Conservation (phyloP, 2,329 filamentous ascomycete species). For the Neonectria punicea region DNA sequence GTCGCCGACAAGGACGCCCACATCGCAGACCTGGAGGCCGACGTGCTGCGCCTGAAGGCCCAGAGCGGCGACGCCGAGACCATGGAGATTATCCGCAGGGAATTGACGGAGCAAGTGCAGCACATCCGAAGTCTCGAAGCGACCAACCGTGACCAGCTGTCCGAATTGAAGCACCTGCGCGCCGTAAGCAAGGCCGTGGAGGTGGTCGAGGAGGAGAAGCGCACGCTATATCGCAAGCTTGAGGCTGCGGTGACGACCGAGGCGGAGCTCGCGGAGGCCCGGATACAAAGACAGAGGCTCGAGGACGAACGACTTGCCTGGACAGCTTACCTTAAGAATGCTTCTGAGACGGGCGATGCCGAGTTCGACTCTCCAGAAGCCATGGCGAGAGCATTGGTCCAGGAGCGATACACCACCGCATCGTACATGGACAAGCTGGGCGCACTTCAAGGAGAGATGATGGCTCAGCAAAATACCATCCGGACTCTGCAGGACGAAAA, state of each 20-base stretch:
- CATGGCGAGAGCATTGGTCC: conserved; percentile 83
- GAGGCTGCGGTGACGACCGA: conserved; percentile 79
- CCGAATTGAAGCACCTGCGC: conserved; percentile 83
- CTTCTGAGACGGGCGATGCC: conserved; percentile 68
- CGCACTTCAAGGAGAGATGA: conserved; percentile 78
- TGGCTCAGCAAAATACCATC: conserved; percentile 80
- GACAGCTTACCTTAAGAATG: conserved; percentile 83
- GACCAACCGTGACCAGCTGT: conserved; percentile 80
- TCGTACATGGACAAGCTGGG: conserved; percentile 85
- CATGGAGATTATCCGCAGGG: conserved; percentile 83
- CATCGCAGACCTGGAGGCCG: conserved; percentile 81
- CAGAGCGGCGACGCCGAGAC: conserved; percentile 89
- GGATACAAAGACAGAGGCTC: conserved; percentile 84
- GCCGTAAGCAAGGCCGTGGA: conserved; percentile 88
- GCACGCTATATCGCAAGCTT: conserved; percentile 80
- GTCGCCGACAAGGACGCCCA: conserved; percentile 75
- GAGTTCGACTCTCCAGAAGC: conserved; percentile 91
- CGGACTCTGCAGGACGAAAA: conserved; percentile 78
- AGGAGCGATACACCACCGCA: conserved; percentile 82
- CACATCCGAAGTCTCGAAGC: conserved; percentile 88
- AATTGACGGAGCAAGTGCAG: conserved; percentile 90
- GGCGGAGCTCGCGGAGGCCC: conserved; percentile 79
- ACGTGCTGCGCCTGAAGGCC: conserved; percentile 85
- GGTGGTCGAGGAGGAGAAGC: conserved; percentile 95
- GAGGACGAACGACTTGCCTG: conserved; percentile 90